These are phyloP conservation scores for Trifolium pratense DNA, from an alignment of 306 rosid species.

Conservation along the genomic window DNA sequence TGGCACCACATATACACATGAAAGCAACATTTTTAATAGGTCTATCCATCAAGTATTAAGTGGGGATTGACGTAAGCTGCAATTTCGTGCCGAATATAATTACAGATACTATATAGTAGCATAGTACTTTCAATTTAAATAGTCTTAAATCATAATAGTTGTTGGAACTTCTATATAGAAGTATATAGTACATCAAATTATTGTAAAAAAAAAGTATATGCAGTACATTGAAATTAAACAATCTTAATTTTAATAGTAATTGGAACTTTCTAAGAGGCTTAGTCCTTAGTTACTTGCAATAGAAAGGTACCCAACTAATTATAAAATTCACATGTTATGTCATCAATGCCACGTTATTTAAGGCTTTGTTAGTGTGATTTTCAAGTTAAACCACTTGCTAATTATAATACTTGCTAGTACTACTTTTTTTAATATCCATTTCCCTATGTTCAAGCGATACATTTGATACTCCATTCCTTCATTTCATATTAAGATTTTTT, in stretches of 20 bases:
- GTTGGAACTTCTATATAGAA: neutral
- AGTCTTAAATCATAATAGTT: neutral
- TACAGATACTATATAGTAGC: neutral
- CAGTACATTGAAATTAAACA: neutral
- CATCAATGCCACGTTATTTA: slow-evolving; percentile 30
- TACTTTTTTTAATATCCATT: slow-evolving; percentile 53
- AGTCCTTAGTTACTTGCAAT: slow-evolving; percentile 36
- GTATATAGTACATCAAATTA: neutral
- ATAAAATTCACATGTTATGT: slow-evolving; percentile 39
- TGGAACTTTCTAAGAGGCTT: slow-evolving; percentile 37
- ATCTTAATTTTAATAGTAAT: slow-evolving; percentile 16
- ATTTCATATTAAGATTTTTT: no score
- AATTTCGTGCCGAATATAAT: slow-evolving; percentile 21
- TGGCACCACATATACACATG: neutral
- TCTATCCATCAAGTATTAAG: slow-evolving; percentile 31
- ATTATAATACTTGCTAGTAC: neutral
- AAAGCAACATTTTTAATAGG: slow-evolving; percentile 9
- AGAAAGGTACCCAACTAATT: slow-evolving; percentile 9
- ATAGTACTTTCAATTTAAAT: slow-evolving; percentile 4
- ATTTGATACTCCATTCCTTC: neutral
- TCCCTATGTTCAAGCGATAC: slow-evolving; percentile 49
- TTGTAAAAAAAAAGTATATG: no score
- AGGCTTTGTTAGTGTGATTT: slow-evolving; percentile 38
- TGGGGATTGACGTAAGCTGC: slow-evolving; percentile 31
- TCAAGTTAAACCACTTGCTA: slow-evolving; percentile 37